Evolutionary conservation across 805 yeast species (phyloP).

Genomic region (Candida golubevii): DNA sequence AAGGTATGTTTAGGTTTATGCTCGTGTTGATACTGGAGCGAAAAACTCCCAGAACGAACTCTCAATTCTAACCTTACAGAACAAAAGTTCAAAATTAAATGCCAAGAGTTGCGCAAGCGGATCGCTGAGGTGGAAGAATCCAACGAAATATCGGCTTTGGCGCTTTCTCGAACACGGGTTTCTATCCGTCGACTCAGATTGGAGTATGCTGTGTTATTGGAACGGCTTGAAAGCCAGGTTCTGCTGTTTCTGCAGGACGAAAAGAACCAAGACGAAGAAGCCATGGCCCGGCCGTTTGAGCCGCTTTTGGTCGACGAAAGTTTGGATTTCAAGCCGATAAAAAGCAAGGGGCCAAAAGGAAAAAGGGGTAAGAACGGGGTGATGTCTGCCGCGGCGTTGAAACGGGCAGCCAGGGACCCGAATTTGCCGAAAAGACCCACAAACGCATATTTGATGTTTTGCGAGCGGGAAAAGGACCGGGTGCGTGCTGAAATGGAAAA

Average conservation of each 20-base stretch:
- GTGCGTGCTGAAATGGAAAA: constrained; percentile 55
- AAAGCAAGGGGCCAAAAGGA: constrained; percentile 10
- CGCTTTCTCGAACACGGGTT: constrained; percentile 71
- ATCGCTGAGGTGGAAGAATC: constrained; percentile 69
- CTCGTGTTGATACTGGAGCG: background rate
- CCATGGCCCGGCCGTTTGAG: constrained; percentile 38
- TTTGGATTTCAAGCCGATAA: constrained; percentile 15
- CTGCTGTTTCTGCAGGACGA: constrained; percentile 24
- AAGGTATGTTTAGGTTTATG: constrained; percentile 28
- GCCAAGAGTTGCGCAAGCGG: constrained; percentile 65
- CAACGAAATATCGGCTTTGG: constrained; percentile 71
- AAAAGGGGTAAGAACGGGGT: constrained; percentile 13
- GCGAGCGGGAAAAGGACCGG: constrained; percentile 79
- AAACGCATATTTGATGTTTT: constrained; percentile 82
- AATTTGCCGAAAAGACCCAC: constrained; percentile 85
- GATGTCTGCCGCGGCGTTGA: constrained; percentile 16
- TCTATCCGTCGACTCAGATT: constrained; percentile 74
- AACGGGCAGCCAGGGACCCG: constrained; percentile 62
- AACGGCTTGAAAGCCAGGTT: constrained; percentile 60
- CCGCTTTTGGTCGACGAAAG: constrained; percentile 34
- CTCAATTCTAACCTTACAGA: constrained; percentile 18
- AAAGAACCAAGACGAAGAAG: constrained; percentile 23
- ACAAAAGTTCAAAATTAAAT: constrained; percentile 53
- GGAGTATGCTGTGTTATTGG: constrained; percentile 77
- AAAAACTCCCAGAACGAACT: background rate